Percentiles rank a stretch among this genome's conserved stretches.
Evolutionary conservation across 495 filamentous ascomycete genomes (phyloP).

Genomic region (Ascobolus immersus): DNA sequence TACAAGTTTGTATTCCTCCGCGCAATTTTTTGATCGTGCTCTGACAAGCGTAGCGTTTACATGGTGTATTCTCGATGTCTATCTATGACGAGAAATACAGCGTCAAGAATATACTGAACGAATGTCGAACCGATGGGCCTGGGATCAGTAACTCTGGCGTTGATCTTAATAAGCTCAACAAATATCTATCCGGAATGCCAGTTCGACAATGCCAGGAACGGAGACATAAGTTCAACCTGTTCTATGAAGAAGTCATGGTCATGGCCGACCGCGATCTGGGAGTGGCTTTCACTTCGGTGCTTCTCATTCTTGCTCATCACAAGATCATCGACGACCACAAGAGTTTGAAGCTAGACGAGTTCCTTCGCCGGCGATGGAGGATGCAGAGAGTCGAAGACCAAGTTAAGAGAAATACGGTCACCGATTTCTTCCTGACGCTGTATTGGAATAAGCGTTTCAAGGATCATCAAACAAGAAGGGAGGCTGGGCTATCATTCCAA

Average conservation of each 20-base stretch:
- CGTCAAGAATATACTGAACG: slow-evolving; percentile 55
- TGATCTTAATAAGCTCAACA: slow-evolving; percentile 52
- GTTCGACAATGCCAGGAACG: slow-evolving; percentile 43
- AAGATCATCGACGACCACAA: slow-evolving; percentile 98
- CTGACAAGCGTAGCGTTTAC: slow-evolving; percentile 36
- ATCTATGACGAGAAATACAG: slow-evolving; percentile 81
- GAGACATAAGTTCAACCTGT: slow-evolving; percentile 57
- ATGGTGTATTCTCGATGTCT: slow-evolving; percentile 89
- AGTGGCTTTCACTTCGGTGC: slow-evolving; percentile 74
- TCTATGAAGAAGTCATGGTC: slow-evolving; percentile 90
- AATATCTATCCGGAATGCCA: slow-evolving; percentile 50
- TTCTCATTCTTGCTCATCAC: slow-evolving; percentile 95
- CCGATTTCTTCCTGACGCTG: slow-evolving; percentile 88
- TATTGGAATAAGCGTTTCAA: slow-evolving; percentile 63
- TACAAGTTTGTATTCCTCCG: slow-evolving; percentile 35
- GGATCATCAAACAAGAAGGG: slow-evolving; percentile 39
- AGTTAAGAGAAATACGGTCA: slow-evolving; percentile 62
- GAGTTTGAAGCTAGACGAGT: slow-evolving; percentile 83
- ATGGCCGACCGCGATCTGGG: slow-evolving; percentile 68
- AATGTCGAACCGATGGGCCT: slow-evolving; percentile 35
- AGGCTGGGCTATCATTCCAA: slow-evolving; percentile 34
- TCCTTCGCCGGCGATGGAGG: slow-evolving; percentile 66
- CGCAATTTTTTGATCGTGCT: slow-evolving; percentile 3
- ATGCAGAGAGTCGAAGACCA: slow-evolving; percentile 93
- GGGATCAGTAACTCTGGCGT: slow-evolving; percentile 41